Conservation (phyloP, 2,329 filamentous ascomycete species). For the Emergomyces pasteurianus region DNA sequence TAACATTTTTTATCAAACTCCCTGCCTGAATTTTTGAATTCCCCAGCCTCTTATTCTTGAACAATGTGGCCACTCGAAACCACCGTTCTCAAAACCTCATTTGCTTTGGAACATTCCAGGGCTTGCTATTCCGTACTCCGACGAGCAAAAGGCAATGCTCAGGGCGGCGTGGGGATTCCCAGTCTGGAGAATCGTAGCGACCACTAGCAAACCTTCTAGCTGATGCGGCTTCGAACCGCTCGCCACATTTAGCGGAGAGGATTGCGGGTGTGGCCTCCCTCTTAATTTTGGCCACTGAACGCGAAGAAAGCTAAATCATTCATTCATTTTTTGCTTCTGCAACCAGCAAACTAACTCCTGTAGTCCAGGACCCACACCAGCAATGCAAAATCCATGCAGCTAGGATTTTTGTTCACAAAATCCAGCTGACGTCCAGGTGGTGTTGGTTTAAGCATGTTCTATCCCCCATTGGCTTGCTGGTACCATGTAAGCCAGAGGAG, state of each 20-base stretch:
- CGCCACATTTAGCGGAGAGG: background rate
- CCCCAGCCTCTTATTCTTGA: background rate
- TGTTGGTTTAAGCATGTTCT: background rate
- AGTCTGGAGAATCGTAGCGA: background rate
- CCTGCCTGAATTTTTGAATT: background rate
- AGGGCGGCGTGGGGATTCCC: background rate
- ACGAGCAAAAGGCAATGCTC: background rate
- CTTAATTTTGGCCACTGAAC: background rate
- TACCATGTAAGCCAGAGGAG: background rate
- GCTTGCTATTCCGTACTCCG: too few species aligned
- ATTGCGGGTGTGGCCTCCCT: slow-evolving; percentile 1
- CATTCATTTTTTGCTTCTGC: background rate
- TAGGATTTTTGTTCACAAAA: background rate
- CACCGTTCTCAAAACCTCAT: background rate
- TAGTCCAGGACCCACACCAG: background rate
- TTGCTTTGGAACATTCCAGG: background rate
- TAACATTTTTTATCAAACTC: background rate
- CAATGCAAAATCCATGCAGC: background rate
- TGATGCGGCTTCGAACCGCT: background rate
- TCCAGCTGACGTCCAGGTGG: background rate
- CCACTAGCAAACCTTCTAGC: background rate
- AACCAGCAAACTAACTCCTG: too few species aligned
- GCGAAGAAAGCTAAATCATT: background rate
- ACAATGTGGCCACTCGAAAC: background rate
- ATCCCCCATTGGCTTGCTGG: background rate